Conservation (phyloP, 768 basidiomycete genomes). For the Pilatotrama ljubarskyi region DNA sequence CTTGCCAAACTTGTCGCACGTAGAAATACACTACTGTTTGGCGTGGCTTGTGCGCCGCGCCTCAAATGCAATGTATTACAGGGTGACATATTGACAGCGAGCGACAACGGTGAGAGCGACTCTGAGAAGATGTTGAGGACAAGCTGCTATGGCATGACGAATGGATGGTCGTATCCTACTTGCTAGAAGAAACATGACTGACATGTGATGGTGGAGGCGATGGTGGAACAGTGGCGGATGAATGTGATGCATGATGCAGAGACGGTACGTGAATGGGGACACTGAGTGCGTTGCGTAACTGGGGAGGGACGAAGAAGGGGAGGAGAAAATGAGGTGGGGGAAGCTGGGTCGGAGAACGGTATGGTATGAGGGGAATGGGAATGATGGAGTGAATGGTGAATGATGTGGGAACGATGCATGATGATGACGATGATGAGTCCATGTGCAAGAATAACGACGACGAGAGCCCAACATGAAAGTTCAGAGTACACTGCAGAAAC, state of each 20-base stretch:
- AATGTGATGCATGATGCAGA: constrained; percentile 17
- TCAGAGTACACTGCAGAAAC: constrained; percentile 21
- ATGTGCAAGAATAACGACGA: constrained; percentile 26
- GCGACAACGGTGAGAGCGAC: constrained; percentile 20
- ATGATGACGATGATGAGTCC: constrained; percentile 29
- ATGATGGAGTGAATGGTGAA: constrained; percentile 10
- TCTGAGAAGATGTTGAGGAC: constrained; percentile 8
- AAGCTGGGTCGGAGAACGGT: constrained; percentile 5
- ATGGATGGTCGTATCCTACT: constrained; percentile 8
- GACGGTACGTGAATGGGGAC: constrained; percentile 1
- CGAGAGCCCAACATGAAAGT: constrained; percentile 20
- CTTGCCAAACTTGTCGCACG: background rate
- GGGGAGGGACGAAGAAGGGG: background rate
- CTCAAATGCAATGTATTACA: constrained; percentile 7
- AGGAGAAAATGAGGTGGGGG: background rate
- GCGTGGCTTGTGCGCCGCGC: constrained; percentile 1
- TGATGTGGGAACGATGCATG: constrained; percentile 28
- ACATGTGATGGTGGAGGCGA: constrained; percentile 15
- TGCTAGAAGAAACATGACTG: constrained; percentile 18
- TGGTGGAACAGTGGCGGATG: constrained; percentile 17
- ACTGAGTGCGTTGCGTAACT: background rate
- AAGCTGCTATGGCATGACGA: constrained; percentile 11
- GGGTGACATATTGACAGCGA: constrained; percentile 18
- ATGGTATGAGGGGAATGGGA: constrained; percentile 20
- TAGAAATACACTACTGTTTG: constrained; percentile 5